phyloP scores from a whole-genome alignment of 176 grass and related monocot genomes.

The Hsuehochloa calcarea region DNA sequence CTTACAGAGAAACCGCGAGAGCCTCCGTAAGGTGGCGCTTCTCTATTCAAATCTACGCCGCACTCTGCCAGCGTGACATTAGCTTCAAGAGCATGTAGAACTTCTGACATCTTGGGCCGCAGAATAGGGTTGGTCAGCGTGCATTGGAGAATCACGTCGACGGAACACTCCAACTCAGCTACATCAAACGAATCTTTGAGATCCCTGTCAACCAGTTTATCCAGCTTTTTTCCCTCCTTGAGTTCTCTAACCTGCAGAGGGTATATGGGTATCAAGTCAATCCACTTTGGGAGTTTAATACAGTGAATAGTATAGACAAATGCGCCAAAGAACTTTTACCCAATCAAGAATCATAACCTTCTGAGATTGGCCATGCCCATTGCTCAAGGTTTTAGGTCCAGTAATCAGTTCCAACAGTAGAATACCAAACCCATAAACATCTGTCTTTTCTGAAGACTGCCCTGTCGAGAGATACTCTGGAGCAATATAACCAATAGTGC shows the following conservation, averaged over 20 bases:
- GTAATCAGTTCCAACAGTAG: constrained; percentile 85
- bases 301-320: background rate
- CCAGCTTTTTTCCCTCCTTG: constrained; percentile 64
- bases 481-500: constrained; percentile 94
- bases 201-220: constrained; percentile 69
- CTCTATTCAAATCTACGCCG: constrained; percentile 52
- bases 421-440: constrained; percentile 98
- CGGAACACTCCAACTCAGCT: constrained; percentile 59
- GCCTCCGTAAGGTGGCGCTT: constrained; percentile 36
- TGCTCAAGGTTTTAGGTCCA: constrained; percentile 79
- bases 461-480: constrained; percentile 97
- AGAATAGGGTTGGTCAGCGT: constrained; percentile 77
- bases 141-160: constrained; percentile 75
- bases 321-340: constrained; percentile 51
- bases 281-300: background rate
- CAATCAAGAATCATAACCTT: constrained; percentile 96
- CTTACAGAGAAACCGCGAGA: constrained; percentile 71
- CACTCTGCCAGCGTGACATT: constrained; percentile 48
- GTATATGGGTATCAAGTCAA: background rate
- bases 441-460: constrained; percentile 93
- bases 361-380: constrained; percentile 69
- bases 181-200: constrained; percentile 60
- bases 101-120: constrained; percentile 91
- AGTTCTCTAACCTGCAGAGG: constrained; percentile 66
- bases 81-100: constrained; percentile 78